Conservation (phyloP, 306 rosid species). For the Oxytropis ochrocephala region DNA sequence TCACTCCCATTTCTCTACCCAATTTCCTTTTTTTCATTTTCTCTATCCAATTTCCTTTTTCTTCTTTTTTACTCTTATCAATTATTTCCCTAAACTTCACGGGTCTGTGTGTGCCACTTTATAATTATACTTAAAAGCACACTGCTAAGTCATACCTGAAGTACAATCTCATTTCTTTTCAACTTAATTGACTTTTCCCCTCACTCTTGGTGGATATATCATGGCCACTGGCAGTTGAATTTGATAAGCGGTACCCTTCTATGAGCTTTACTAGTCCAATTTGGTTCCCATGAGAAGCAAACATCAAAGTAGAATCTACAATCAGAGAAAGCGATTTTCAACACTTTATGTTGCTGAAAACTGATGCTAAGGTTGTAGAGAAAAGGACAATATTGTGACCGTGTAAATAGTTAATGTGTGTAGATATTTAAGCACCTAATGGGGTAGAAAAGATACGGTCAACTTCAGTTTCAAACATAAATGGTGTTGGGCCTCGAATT, state of each 20-base stretch:
- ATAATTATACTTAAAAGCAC: background rate
- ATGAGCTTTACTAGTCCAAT: constrained; percentile 84
- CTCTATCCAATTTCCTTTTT: background rate
- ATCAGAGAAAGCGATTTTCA: constrained; percentile 30
- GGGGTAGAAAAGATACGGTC: constrained; percentile 93
- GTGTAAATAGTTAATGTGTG: background rate
- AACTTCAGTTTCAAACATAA: constrained; percentile 78
- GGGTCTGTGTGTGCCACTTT: background rate
- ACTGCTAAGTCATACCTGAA: constrained; percentile 55
- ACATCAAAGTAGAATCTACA: constrained; percentile 87
- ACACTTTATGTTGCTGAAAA: constrained; percentile 22
- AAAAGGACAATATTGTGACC: background rate
- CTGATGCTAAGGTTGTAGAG: background rate
- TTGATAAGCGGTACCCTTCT: constrained; percentile 72
- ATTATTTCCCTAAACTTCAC: background rate
- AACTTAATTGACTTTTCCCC: constrained; percentile 81
- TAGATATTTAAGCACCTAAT: constrained; percentile 43
- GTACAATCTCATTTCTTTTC: constrained; percentile 75
- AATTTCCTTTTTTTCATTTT: background rate
- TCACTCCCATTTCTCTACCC: background rate
- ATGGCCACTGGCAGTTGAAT: constrained; percentile 62
- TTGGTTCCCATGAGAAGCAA: constrained; percentile 87
- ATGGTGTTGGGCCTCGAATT: constrained; percentile 61
- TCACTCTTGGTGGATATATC: constrained; percentile 65
- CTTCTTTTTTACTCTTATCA: background rate